Evolutionary conservation across 2,329 filamentous ascomycete species (phyloP), one percentile per base, ranked within the genome.

Genomic region (Diaporthe batatas): DNA sequence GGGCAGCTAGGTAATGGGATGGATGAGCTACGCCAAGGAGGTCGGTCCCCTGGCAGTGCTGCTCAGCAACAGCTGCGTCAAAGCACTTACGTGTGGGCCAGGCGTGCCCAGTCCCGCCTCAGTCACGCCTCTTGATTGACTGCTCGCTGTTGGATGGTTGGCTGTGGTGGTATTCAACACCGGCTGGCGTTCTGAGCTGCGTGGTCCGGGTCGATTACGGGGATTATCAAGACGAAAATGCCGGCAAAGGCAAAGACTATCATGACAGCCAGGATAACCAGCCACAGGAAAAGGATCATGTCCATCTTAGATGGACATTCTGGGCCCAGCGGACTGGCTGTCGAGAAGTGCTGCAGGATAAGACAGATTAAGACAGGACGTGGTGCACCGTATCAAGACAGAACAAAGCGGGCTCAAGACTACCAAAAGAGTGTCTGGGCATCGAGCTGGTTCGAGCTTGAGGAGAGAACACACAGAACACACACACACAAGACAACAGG

Each of bases 251-350:
- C 51, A 65, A 75, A 44, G 32, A 73, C 25, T 29, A 70, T 34
- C 71, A 75, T 73, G n/a, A 75, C 62, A 68, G 39, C 71, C 18
- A 75, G 71, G 36, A 75, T 51, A 21, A 71, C 55, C 55, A 75
- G 47, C 68, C 73, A 73, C 55, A 75, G 21, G 36, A 75, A 73
- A 2, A 73, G 71, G 29, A 75, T 42, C 59, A 64, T 69, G 51
- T 75, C 73, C 73, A 75, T 75, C 49, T 74, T 74, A 74, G 29
- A 42, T 5, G 44, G 58, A 44, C 67, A 71, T 73, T n/a, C 34
- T 39, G 42, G 44, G 42, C 12, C 54, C 42, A 53, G 14, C 49
- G 65, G 23, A 54, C 34, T 23, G 47, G 68, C 32, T 34, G 55
- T n/a, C 34, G 29, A 49, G 55, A 53, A 51, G 25, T 5, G 8